These are phyloP conservation scores for Talaromyces sp. DNA, from an alignment of 2,329 filamentous ascomycete species.

Conservation along the genomic window DNA sequence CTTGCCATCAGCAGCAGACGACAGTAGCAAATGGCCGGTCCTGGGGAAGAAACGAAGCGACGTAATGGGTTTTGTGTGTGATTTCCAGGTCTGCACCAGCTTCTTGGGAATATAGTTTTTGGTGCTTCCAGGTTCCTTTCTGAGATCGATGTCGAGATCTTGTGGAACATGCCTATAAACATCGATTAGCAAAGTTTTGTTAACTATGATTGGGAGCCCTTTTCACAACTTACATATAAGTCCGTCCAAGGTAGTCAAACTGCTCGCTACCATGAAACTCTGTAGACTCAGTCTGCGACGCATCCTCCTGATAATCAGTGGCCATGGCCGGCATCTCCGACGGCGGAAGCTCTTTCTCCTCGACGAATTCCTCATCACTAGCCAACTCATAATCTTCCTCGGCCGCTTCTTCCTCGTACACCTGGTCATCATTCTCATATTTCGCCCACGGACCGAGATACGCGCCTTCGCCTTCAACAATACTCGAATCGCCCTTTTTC, in stretches of 20 bases:
- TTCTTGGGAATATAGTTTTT: constrained; percentile 97
- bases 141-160: constrained; percentile 79
- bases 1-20: constrained; percentile 82
- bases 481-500: constrained; percentile 73
- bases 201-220: no score
- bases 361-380: constrained; percentile 73
- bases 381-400: constrained; percentile 66
- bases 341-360: constrained; percentile 57
- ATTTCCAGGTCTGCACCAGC: constrained; percentile 82
- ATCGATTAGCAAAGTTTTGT: neutral
- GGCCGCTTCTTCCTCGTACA: constrained; percentile 61
- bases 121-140: constrained; percentile 69
- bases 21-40: constrained; percentile 83
- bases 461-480: constrained; percentile 79
- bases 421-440: constrained; percentile 69
- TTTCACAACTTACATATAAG: constrained; percentile 63
- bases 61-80: constrained; percentile 78
- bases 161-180: constrained; percentile 66
- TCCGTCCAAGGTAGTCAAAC: constrained; percentile 89
- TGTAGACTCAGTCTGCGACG: constrained; percentile 70
- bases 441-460: constrained; percentile 95
- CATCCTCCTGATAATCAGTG: constrained; percentile 46
- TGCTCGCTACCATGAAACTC: constrained; percentile 79
- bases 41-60: constrained; percentile 83
- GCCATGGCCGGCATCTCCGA: constrained; percentile 45